phyloP scores from a whole-genome alignment of 2,329 filamentous ascomycete genomes.

The Trichoderma cornu-damae region DNA sequence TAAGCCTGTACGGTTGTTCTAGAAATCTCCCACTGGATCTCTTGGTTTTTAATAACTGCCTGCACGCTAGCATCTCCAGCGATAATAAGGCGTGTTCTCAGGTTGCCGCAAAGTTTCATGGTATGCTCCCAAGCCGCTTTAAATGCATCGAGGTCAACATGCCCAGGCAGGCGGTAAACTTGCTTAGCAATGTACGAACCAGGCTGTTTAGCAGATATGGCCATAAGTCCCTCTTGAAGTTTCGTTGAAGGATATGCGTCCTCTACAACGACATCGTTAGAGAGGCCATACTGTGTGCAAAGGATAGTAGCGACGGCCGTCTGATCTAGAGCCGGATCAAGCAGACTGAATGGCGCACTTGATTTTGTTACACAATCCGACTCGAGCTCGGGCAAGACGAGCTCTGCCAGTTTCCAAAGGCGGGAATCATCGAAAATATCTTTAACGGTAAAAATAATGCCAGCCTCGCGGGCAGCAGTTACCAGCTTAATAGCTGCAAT shows the following conservation, averaged over 20 bases:
- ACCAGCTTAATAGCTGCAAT: conserved; percentile 20
- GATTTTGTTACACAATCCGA: neutral
- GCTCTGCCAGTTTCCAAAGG: conserved; percentile 1
- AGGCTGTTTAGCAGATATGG: conserved; percentile 27
- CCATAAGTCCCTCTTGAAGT: conserved; percentile 38
- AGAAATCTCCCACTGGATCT: neutral
- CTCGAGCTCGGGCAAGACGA: neutral
- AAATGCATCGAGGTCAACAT: conserved; percentile 25
- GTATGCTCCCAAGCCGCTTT: conserved; percentile 28
- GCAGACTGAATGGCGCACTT: neutral
- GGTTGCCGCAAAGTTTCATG: conserved; percentile 1
- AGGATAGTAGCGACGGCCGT: neutral
- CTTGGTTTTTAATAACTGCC: neutral
- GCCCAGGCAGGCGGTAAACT: conserved; percentile 21
- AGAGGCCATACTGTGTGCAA: neutral
- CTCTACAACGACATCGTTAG: conserved; percentile 18
- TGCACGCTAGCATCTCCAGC: neutral
- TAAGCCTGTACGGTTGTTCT: neutral
- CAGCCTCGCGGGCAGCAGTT: neutral
- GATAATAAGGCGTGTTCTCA: conserved; percentile 20
- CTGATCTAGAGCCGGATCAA: neutral
- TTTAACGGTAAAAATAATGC: conserved; percentile 16
- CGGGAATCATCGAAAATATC: conserved; percentile 13
- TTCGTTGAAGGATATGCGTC: conserved; percentile 37
- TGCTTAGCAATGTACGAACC: conserved; percentile 35